Percentiles rank a stretch among this genome's conserved stretches.
Conservation (phyloP, 2,329 filamentous ascomycete genomes). For the Phyllosticta paracitricarpa region DNA sequence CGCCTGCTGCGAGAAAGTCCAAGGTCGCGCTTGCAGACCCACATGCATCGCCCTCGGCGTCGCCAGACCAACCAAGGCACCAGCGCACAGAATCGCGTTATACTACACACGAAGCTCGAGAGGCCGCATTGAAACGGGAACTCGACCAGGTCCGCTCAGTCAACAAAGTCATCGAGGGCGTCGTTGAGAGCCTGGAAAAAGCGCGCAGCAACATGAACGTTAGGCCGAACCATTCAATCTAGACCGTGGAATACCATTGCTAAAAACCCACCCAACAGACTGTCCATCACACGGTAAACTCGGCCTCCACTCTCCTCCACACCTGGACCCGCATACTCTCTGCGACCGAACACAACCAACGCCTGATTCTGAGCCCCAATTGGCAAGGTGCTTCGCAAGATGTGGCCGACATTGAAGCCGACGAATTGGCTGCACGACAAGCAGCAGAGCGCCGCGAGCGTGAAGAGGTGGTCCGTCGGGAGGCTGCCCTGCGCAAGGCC, state of each 20-base stretch:
- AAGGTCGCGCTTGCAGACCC: conserved; percentile 25
- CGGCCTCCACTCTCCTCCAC: conserved; percentile 80
- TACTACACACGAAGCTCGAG: conserved; percentile 57
- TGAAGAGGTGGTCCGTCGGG: conserved; percentile 69
- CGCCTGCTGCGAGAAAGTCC: conserved; percentile 28
- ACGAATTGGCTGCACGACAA: conserved; percentile 62
- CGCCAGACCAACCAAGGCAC: conserved; percentile 22
- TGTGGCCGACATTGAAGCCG: conserved; percentile 74
- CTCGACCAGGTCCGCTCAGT: conserved; percentile 74
- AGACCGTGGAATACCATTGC: neutral
- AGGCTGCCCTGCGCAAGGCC: conserved; percentile 50
- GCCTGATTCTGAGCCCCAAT: conserved; percentile 73
- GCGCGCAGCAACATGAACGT: conserved; percentile 72
- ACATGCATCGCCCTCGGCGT: conserved; percentile 31
- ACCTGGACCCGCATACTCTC: conserved; percentile 95
- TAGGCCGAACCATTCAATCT: conserved; percentile 18
- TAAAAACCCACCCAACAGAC: conserved; percentile 44
- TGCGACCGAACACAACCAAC: conserved; percentile 95
- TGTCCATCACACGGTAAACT: conserved; percentile 74
- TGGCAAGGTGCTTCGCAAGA: conserved; percentile 90
- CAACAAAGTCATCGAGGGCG: conserved; percentile 76
- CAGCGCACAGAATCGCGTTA: conserved; percentile 40
- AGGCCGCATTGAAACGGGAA: conserved; percentile 66
- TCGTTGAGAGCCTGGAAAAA: conserved; percentile 60
- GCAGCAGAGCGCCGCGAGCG: conserved; percentile 65